Evolutionary conservation across 2,329 filamentous ascomycete genomes (phyloP).

Genomic region (Domatiomyces catenatus): DNA sequence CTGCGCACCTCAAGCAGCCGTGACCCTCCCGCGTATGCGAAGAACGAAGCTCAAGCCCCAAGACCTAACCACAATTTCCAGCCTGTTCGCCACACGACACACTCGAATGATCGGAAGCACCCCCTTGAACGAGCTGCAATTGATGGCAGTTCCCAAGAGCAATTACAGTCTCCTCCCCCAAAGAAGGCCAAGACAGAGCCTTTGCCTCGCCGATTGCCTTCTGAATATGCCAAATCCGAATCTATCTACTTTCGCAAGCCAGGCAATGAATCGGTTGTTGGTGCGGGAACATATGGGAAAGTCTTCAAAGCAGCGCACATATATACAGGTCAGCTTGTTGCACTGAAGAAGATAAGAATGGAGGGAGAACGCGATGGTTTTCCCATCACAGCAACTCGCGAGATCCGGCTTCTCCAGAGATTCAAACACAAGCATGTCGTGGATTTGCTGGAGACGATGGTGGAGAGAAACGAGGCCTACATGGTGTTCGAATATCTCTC

Average conservation of each 20-base stretch:
- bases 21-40: conserved; percentile 22
- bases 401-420: conserved; percentile 83
- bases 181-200: conserved; percentile 54
- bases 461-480: conserved; percentile 95
- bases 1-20: not conserved
- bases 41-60: conserved; percentile 28
- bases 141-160: conserved; percentile 34
- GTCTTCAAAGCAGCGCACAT: conserved; percentile 89
- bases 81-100: not conserved
- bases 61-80: not conserved
- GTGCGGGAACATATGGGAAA: conserved; percentile 89
- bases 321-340: conserved; percentile 72
- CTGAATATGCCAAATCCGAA: conserved; percentile 61
- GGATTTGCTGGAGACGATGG: conserved; percentile 81
- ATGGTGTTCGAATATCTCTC: conserved; percentile 99
- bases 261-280: conserved; percentile 92
- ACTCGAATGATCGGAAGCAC: conserved; percentile 9
- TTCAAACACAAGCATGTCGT: conserved; percentile 72
- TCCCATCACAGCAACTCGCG: conserved; percentile 75
- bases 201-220: conserved; percentile 52
- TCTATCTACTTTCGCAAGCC: conserved; percentile 92
- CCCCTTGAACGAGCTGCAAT: conserved; percentile 21
- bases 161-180: conserved; percentile 37
- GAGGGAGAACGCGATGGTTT: conserved; percentile 84
- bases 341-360: conserved; percentile 84